Percentiles rank a stretch among this genome's conserved stretches.
Evolutionary conservation across 1,284 basidiomycete genomes (phyloP).

Genomic region (Trichosporon ovoides): DNA sequence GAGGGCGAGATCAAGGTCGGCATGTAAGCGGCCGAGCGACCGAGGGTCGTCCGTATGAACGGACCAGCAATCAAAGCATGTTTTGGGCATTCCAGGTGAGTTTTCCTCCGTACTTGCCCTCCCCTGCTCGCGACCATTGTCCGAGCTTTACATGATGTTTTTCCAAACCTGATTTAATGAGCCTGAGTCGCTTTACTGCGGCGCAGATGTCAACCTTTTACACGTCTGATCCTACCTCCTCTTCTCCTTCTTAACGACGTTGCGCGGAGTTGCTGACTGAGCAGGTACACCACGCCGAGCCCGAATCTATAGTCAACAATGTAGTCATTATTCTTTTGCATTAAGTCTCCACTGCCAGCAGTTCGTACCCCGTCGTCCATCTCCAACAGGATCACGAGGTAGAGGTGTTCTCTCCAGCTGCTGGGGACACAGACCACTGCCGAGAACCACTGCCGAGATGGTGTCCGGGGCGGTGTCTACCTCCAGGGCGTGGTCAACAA

Average conservation of each 20-base stretch:
- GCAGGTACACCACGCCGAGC: too few species aligned
- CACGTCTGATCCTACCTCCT: slow-evolving; percentile 15
- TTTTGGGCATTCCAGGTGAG: background rate
- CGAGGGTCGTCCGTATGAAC: background rate
- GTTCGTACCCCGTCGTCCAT: too few species aligned
- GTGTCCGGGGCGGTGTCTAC: too few species aligned
- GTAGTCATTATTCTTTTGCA: too few species aligned
- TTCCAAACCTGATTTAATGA: slow-evolving; percentile 51
- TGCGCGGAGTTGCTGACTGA: too few species aligned
- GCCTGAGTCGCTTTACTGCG: slow-evolving; percentile 34
- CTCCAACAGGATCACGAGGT: too few species aligned
- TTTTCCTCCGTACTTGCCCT: background rate
- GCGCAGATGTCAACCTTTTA: slow-evolving; percentile 29
- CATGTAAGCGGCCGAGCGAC: slow-evolving; percentile 12
- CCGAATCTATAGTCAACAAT: too few species aligned
- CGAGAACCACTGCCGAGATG: too few species aligned
- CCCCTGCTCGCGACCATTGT: background rate
- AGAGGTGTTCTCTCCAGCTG: too few species aligned
- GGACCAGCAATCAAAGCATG: background rate
- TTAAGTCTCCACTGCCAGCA: too few species aligned
- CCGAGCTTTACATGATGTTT: slow-evolving; percentile 35
- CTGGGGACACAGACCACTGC: too few species aligned
- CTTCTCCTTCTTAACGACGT: background rate
- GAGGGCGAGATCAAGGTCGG: slow-evolving; percentile 76
- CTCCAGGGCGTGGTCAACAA: too few species aligned